These are phyloP conservation scores for Aspergillus uvarum DNA, from an alignment of 2,329 filamentous ascomycete genomes.

Conservation along the genomic window DNA sequence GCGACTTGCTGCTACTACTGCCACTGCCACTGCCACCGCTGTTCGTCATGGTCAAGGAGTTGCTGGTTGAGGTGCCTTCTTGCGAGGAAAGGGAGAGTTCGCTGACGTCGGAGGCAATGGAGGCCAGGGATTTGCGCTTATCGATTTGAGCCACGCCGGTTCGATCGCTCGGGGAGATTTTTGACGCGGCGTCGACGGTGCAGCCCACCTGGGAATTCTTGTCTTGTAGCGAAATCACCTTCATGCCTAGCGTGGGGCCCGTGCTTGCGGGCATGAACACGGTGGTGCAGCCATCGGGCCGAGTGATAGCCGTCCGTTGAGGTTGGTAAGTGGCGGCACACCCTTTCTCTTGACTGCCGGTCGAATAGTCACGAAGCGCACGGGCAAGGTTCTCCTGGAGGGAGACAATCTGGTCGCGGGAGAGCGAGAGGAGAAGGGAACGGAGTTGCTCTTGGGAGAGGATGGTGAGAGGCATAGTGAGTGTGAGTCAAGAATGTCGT, in stretches of 20 bases:
- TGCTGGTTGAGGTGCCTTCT: slow-evolving; percentile 19
- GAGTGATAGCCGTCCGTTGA: slow-evolving; percentile 59
- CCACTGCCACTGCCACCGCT: slow-evolving; percentile 11
- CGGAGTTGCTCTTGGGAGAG: slow-evolving; percentile 59
- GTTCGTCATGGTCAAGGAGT: neutral
- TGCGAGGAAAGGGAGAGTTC: slow-evolving; percentile 38
- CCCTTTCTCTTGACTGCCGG: slow-evolving; percentile 57
- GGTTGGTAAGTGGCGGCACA: slow-evolving; percentile 63
- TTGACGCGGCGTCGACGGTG: slow-evolving; percentile 33
- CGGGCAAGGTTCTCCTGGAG: slow-evolving; percentile 60
- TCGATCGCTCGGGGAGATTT: slow-evolving; percentile 5
- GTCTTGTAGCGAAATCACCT: slow-evolving; percentile 59
- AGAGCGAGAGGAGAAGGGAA: slow-evolving; percentile 55
- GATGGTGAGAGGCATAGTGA: slow-evolving; percentile 59
- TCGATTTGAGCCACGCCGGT: slow-evolving; percentile 15
- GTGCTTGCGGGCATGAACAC: slow-evolving; percentile 68
- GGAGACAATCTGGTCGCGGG: slow-evolving; percentile 56
- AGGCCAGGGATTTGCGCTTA: slow-evolving; percentile 33
- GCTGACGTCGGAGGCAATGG: slow-evolving; percentile 36
- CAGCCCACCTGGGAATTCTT: slow-evolving; percentile 29
- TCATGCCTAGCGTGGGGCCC: slow-evolving; percentile 61
- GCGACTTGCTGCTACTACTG: slow-evolving; percentile 30
- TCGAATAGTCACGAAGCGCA: slow-evolving; percentile 65
- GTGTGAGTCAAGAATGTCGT: neutral
- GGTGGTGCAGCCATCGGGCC: slow-evolving; percentile 61